These are phyloP conservation scores for Kluyveromyces aestuarii DNA, from an alignment of 805 yeast species.

Conservation along the genomic window DNA sequence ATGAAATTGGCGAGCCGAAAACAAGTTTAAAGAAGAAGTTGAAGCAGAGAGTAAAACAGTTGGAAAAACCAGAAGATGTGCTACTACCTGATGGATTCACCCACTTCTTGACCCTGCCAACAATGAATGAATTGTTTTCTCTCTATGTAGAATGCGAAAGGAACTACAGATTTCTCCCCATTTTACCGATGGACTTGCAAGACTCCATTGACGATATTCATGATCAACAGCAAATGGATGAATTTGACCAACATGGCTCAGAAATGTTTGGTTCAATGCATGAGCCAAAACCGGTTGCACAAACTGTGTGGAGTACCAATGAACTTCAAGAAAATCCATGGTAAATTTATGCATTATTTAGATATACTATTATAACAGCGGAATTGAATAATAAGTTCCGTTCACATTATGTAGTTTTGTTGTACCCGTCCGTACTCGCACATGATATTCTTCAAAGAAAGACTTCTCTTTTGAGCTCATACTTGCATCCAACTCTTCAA, in stretches of 20 bases:
- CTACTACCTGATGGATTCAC: background rate
- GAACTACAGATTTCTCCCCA: constrained; percentile 54
- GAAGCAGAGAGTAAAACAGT: constrained; percentile 12
- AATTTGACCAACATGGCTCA: constrained; percentile 38
- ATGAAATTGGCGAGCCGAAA: constrained; percentile 73
- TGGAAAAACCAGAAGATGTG: background rate
- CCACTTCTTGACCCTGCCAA: constrained; percentile 53
- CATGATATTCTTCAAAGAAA: constrained; percentile 29
- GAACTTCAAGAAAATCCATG: constrained; percentile 63
- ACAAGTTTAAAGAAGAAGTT: constrained; percentile 39
- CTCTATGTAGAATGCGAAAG: constrained; percentile 58
- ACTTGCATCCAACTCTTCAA: constrained; percentile 1
- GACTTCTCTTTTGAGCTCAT: constrained; percentile 6
- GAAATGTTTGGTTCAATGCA: constrained; percentile 39
- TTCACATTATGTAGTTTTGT: constrained; percentile 33
- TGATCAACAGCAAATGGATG: constrained; percentile 40
- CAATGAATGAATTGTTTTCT: constrained; percentile 59
- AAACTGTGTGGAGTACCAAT: constrained; percentile 38
- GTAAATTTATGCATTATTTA: constrained; percentile 23
- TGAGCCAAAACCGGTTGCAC: constrained; percentile 22
- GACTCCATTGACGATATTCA: constrained; percentile 66
- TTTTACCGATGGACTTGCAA: constrained; percentile 56
- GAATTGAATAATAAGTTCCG: constrained; percentile 26
- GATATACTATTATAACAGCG: constrained; percentile 7
- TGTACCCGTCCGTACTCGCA: constrained; percentile 35